phyloP scores from a whole-genome alignment of 2,329 filamentous ascomycete species.

The Aphanocladium album region DNA sequence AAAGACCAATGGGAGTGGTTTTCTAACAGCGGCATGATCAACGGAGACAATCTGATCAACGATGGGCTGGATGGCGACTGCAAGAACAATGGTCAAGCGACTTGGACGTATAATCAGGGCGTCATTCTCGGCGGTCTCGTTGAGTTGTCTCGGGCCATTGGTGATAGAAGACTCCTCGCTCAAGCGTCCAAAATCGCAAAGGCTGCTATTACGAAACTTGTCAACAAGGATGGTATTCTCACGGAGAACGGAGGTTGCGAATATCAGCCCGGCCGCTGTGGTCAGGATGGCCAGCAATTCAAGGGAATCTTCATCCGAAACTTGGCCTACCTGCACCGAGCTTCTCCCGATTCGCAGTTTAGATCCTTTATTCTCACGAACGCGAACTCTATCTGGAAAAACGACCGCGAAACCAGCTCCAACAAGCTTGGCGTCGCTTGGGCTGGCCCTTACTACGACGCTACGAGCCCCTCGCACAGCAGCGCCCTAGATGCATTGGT shows the following conservation, averaged over 20 bases:
- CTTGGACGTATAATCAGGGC: slow-evolving; percentile 55
- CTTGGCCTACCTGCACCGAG: slow-evolving; percentile 51
- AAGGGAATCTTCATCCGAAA: slow-evolving; percentile 68
- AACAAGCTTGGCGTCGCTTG: slow-evolving; percentile 58
- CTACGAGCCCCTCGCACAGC: slow-evolving; percentile 56
- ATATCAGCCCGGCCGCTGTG: slow-evolving; percentile 31
- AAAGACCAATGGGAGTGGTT: slow-evolving; percentile 51
- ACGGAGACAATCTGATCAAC: slow-evolving; percentile 44
- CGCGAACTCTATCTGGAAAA: slow-evolving; percentile 60
- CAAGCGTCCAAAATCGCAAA: slow-evolving; percentile 45
- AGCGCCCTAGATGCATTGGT: slow-evolving; percentile 63
- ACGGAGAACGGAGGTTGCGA: slow-evolving; percentile 33
- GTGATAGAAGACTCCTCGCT: slow-evolving; percentile 35
- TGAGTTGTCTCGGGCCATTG: slow-evolving; percentile 44
- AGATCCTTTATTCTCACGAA: slow-evolving; percentile 53
- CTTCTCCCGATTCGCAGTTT: slow-evolving; percentile 45
- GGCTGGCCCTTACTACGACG: slow-evolving; percentile 52
- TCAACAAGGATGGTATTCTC: slow-evolving; percentile 43
- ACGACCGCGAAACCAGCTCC: slow-evolving; percentile 42
- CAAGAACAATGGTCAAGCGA: slow-evolving; percentile 46
- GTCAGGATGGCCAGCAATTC: slow-evolving; percentile 56
- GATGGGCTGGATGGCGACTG: slow-evolving; percentile 46
- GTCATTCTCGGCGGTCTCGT: slow-evolving; percentile 50
- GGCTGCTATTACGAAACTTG: slow-evolving; percentile 43
- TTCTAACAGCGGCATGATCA: slow-evolving; percentile 45